Evolutionary conservation across 2,329 filamentous ascomycete genomes (phyloP).

Genomic region (Colletotrichum filicis): DNA sequence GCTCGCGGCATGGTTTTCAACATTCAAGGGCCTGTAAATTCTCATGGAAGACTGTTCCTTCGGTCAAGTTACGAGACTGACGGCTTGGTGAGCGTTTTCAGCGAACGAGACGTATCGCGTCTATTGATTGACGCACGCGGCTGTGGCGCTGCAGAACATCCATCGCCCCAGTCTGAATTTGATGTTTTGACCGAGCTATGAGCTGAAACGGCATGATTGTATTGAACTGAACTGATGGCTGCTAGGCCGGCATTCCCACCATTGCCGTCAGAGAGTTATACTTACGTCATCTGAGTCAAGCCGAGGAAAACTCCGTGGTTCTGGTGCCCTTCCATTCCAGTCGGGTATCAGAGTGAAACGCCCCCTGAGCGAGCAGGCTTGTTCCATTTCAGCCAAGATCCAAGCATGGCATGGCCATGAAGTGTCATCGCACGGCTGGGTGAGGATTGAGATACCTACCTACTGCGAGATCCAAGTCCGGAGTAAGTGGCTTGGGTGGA

Average conservation of each 20-base stretch:
- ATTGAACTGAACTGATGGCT: neutral
- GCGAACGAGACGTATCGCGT: neutral
- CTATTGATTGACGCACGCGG: slow-evolving; percentile 1
- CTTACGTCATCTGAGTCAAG: slow-evolving; percentile 5
- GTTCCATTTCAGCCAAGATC: neutral
- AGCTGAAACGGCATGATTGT: slow-evolving; percentile 1
- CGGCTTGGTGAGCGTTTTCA: neutral
- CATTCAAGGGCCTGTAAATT: neutral
- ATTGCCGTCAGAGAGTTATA: neutral
- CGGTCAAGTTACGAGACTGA: neutral
- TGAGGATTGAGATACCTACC: neutral
- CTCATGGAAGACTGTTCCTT: neutral
- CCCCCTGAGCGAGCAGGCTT: neutral
- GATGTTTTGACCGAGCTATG: neutral
- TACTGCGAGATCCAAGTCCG: neutral
- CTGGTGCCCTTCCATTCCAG: slow-evolving; percentile 21
- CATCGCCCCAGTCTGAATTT: neutral
- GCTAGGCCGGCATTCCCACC: slow-evolving; percentile 18
- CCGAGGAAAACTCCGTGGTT: neutral
- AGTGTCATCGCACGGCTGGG: slow-evolving; percentile 11
- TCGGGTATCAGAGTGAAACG: slow-evolving; percentile 25
- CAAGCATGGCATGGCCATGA: neutral
- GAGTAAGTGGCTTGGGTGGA: neutral
- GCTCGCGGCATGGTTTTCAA: neutral
- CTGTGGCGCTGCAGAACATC: slow-evolving; percentile 21